phyloP scores from a whole-genome alignment of 1,139 yeast species.

The Pichia terricola region DNA sequence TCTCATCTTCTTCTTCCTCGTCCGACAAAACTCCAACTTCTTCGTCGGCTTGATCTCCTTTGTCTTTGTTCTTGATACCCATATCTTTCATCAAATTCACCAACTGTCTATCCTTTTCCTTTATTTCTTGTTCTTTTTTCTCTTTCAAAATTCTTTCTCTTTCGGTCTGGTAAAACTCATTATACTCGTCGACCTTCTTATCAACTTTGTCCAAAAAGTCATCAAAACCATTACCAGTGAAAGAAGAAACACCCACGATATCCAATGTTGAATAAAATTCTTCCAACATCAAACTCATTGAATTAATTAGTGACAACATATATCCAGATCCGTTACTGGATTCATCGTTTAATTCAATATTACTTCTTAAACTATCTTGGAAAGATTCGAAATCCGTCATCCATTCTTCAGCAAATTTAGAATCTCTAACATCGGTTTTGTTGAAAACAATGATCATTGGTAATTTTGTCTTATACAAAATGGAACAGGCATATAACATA shows the following conservation, averaged over 20 bases:
- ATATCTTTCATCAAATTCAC: constrained; percentile 73
- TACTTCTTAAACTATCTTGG: constrained; percentile 64
- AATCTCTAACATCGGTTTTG: constrained; percentile 81
- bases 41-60: constrained; percentile 24
- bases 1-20: constrained; percentile 35
- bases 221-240: constrained; percentile 90
- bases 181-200: constrained; percentile 79
- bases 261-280: constrained; percentile 92
- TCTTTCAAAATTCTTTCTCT: constrained; percentile 72
- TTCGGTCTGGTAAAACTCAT: constrained; percentile 74
- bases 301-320: constrained; percentile 87
- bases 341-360: constrained; percentile 53
- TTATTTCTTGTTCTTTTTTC: constrained; percentile 67
- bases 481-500: constrained; percentile 97
- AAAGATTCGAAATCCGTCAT: constrained; percentile 93
- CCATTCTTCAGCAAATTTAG: constrained; percentile 91
- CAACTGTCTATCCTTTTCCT: constrained; percentile 63
- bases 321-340: constrained; percentile 75
- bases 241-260: constrained; percentile 83
- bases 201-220: constrained; percentile 80
- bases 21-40: constrained; percentile 27
- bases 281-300: constrained; percentile 93
- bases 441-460: constrained; percentile 97
- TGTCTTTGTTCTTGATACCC: constrained; percentile 43
- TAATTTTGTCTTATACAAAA: constrained; percentile 86